Evolutionary conservation across 768 basidiomycete genomes (phyloP).

Genomic region (Termitomyces sp.): DNA sequence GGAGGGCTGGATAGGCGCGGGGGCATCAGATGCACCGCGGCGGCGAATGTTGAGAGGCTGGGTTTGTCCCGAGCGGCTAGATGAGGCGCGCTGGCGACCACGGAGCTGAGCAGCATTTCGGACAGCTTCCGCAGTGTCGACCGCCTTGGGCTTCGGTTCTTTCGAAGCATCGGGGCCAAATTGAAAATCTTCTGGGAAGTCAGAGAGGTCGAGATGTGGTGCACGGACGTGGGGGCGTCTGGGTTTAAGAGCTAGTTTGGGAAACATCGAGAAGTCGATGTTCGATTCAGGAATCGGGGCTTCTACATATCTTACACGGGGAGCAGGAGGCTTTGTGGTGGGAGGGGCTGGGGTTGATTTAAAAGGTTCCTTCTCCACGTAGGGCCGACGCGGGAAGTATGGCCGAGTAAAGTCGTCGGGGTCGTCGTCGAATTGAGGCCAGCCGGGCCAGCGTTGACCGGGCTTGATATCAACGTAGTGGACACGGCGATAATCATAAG

Average conservation of each 20-base stretch:
- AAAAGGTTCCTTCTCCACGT: neutral
- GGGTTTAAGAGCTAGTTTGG: neutral
- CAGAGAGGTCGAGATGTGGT: neutral
- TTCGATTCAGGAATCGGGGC: neutral
- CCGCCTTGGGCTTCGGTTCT: neutral
- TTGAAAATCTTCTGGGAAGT: neutral
- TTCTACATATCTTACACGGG: neutral
- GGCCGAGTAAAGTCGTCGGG: neutral
- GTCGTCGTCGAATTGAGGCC: neutral
- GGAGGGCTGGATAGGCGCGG: neutral
- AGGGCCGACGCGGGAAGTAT: neutral
- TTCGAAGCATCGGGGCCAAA: neutral
- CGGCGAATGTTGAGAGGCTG: conserved; percentile 5
- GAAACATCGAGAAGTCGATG: neutral
- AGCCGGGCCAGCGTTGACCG: neutral
- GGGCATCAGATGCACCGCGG: neutral
- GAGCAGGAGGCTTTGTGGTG: neutral
- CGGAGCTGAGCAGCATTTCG: neutral
- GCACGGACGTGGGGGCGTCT: neutral
- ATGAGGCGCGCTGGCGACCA: neutral
- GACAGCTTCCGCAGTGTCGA: neutral
- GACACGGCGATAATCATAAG: neutral
- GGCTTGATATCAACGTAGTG: neutral
- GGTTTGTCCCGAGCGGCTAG: neutral
- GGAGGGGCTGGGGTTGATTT: neutral